These are phyloP conservation scores for Nosema muscidifuracis DNA, from an alignment of 371 early-diverging fungal species.

Conservation along the genomic window DNA sequence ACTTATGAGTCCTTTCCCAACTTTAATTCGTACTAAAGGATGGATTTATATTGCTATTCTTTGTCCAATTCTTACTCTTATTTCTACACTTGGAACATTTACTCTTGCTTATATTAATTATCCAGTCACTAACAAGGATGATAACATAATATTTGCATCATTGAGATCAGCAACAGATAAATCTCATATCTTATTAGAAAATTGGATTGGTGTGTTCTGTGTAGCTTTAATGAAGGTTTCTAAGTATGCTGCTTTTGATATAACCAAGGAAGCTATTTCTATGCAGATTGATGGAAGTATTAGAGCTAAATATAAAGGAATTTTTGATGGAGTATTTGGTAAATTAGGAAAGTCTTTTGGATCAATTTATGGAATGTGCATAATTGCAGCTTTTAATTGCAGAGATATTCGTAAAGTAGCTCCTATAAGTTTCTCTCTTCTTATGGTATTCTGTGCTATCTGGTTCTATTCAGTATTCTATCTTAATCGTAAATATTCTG, in stretches of 20 bases:
- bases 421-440: slow-evolving; percentile 12
- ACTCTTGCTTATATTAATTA: slow-evolving; percentile 28
- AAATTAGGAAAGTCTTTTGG: slow-evolving; percentile 62
- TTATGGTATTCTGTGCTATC: slow-evolving; percentile 5
- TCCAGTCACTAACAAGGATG: slow-evolving; percentile 9
- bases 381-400: slow-evolving; percentile 5
- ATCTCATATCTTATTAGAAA: neutral
- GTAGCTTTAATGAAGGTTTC: slow-evolving; percentile 50
- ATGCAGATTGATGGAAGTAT: slow-evolving; percentile 56
- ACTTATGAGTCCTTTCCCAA: slow-evolving; percentile 49
- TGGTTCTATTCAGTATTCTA: slow-evolving; percentile 34
- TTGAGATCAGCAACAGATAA: neutral
- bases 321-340: slow-evolving; percentile 61
- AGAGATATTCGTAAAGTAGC: slow-evolving; percentile 21
- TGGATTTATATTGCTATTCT: slow-evolving; percentile 53
- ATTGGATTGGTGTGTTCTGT: slow-evolving; percentile 5
- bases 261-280: slow-evolving; percentile 61
- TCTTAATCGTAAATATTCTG: slow-evolving; percentile 33
- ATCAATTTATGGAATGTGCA: slow-evolving; percentile 44
- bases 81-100: slow-evolving; percentile 30
- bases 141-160: neutral
- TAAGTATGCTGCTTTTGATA: slow-evolving; percentile 63
- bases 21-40: slow-evolving; percentile 52
- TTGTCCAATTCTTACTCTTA: slow-evolving; percentile 48
- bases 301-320: slow-evolving; percentile 55